A percentile compares a stretch with the other conserved stretches of the same genome.
Evolutionary conservation across 257 asterid genomes (phyloP).

Genomic region (Eustoma russellianum): DNA sequence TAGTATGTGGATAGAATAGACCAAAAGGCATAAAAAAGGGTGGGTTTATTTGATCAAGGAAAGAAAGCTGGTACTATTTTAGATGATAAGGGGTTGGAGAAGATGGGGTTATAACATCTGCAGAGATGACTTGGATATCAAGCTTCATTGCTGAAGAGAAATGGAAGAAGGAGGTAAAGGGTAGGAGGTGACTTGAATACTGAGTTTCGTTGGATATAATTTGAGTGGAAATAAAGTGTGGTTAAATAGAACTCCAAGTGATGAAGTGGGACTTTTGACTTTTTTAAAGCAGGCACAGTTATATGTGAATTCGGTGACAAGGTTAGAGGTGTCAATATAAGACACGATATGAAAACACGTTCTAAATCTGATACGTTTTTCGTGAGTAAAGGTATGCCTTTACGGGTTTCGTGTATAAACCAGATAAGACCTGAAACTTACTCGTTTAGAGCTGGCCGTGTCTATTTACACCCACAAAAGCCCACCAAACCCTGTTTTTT

Average conservation of each 20-base stretch:
- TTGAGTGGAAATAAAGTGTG: neutral
- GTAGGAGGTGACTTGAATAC: too few relatives aligned
- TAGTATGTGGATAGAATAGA: conserved; percentile 25
- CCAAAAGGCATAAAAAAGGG: conserved; percentile 27
- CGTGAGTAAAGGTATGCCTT: too few relatives aligned
- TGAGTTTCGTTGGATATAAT: neutral
- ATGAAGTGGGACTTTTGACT: neutral
- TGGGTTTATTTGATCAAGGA: conserved; percentile 42
- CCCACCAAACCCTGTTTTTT: too few relatives aligned
- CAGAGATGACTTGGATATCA: conserved; percentile 24
- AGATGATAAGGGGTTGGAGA: conserved; percentile 24
- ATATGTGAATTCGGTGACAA: neutral
- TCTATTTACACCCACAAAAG: too few relatives aligned
- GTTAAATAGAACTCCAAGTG: neutral
- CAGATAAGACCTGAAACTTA: too few relatives aligned
- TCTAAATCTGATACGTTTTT: too few relatives aligned
- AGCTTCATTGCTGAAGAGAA: conserved; percentile 10
- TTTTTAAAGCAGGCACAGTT: neutral
- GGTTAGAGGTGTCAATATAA: too few relatives aligned
- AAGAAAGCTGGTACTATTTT: conserved; percentile 26
- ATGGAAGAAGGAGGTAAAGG: too few relatives aligned
- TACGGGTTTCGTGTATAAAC: too few relatives aligned
- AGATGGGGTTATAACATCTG: conserved; percentile 30
- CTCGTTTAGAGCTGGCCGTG: too few relatives aligned
- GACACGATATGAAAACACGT: too few relatives aligned